Conservation (phyloP, 345 rosid species). For the Passiflora organensis region DNA sequence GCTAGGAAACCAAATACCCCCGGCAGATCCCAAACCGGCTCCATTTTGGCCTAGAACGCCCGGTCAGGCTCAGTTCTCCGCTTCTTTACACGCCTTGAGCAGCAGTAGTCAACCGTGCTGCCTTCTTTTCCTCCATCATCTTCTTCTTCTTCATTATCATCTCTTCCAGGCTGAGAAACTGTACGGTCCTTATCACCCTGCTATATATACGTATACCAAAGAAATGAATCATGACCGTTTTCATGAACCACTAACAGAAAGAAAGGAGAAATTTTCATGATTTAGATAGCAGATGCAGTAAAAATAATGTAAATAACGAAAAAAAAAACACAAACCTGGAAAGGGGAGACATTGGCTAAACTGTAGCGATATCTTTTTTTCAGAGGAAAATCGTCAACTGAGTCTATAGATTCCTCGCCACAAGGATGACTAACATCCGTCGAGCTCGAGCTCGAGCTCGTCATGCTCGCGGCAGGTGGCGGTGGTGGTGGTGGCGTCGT, state of each 20-base stretch:
- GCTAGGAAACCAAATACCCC: too few species aligned
- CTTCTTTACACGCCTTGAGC: conserved; percentile 5
- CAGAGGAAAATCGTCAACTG: conserved; percentile 11
- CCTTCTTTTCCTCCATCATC: neutral
- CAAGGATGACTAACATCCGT: too few species aligned
- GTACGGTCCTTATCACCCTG: conserved; percentile 20
- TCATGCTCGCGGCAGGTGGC: conserved; percentile 37
- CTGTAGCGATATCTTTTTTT: conserved; percentile 29
- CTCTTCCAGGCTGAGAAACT: neutral
- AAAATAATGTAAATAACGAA: neutral
- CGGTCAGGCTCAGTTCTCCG: conserved; percentile 11
- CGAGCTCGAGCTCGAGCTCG: conserved; percentile 9
- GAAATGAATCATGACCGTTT: too few species aligned
- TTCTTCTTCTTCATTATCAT: conserved; percentile 11
- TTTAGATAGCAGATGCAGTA: neutral
- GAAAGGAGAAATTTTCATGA: neutral
- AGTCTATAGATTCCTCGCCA: conserved; percentile 1
- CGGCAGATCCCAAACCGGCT: conserved; percentile 10
- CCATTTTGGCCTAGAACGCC: neutral
- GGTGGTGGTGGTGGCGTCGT: conserved; percentile 30
- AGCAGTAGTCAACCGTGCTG: too few species aligned
- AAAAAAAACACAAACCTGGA: neutral
- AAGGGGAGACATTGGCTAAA: conserved; percentile 25
- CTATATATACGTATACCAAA: neutral
- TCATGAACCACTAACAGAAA: too few species aligned